Evolutionary conservation across 768 basidiomycete genomes (phyloP), one percentile per base, ranked within the genome.

Genomic region (Russula emetica): DNA sequence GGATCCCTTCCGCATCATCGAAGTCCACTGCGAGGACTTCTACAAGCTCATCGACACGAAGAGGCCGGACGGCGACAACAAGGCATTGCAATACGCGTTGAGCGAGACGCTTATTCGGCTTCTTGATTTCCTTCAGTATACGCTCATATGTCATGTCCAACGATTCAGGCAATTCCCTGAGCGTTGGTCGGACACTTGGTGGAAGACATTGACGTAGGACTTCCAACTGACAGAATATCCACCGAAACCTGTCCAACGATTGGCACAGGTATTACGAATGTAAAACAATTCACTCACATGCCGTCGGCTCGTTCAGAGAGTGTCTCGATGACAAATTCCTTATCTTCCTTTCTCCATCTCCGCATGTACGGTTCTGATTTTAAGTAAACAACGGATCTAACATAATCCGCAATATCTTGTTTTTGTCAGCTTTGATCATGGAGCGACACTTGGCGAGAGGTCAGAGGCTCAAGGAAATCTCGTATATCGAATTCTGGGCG

Each of bases 401-500:
- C 20, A 18, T 56, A 62, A 16, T 40, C 20, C 1, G 3, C 34
- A 0, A 62, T 50, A 2, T 55, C 61, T 26, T 50, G 2, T 4
- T n/a, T 55, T 50, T 62, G 61, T 14, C 61, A 45, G 4, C 24
- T 20, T 22, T 62, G 18, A 18, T 62, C 54, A 3, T 62, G 45
- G 1, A 62, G 34, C 2, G 45, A 50, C 6, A 62, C 5, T 8
- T 9, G 32, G 18, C 2, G 16, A 14, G 20, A 38, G 1, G 45
- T 14, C 6, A 62, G n/a, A 26, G 53, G 61, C 18, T 40, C 26
- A 0, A 62, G 32, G 16, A 11, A 26, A n/a, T 26, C 11, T 40
- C 26, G 54, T 4, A 62, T 50, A 38, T 62, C 61, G 7, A 40
- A 5, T 40, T 56, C 55, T 4, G 56, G 50, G 18, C 62, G 58